phyloP scores from a whole-genome alignment of 2,329 filamentous ascomycete genomes.

The Lecanicillium sp. region DNA sequence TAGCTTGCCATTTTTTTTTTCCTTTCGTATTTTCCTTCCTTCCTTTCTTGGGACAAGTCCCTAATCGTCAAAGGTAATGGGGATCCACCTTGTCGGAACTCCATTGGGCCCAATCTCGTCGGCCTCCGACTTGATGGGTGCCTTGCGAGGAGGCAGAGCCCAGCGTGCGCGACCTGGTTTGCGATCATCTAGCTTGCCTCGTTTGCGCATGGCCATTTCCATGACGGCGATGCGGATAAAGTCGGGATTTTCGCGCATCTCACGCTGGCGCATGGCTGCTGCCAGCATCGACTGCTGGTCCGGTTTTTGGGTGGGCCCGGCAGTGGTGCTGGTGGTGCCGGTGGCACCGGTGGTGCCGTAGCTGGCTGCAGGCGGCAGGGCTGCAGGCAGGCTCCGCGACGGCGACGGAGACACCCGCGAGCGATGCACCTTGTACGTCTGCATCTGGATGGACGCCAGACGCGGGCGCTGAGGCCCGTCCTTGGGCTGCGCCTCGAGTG shows the following conservation, averaged over 20 bases:
- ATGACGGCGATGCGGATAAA: slow-evolving; percentile 66
- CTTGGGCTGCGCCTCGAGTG: slow-evolving; percentile 20
- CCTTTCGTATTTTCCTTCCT: background rate
- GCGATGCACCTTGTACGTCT: slow-evolving; percentile 58
- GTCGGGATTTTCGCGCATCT: slow-evolving; percentile 64
- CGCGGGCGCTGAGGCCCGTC: slow-evolving; percentile 19
- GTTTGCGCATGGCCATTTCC: slow-evolving; percentile 65
- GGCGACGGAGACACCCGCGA: slow-evolving; percentile 34
- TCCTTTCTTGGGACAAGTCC: too few relatives aligned
- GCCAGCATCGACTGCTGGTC: slow-evolving; percentile 28
- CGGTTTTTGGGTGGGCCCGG: slow-evolving; percentile 6
- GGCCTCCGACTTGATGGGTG: slow-evolving; percentile 33
- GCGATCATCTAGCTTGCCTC: slow-evolving; percentile 60
- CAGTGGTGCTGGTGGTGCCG: background rate
- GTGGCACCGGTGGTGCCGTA: slow-evolving; percentile 22
- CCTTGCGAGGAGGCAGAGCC: slow-evolving; percentile 60
- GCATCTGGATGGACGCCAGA: slow-evolving; percentile 63
- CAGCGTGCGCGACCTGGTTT: slow-evolving; percentile 62
- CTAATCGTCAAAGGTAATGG: slow-evolving; percentile 19
- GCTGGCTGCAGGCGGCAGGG: slow-evolving; percentile 25
- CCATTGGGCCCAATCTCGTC: slow-evolving; percentile 54
- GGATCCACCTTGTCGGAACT: slow-evolving; percentile 54
- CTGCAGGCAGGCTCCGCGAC: slow-evolving; percentile 27
- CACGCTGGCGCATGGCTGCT: slow-evolving; percentile 51
- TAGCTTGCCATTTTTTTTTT: background rate